A percentile compares a stretch with the other conserved stretches of the same genome.
These are phyloP conservation scores for Sequoiadendron giganteum DNA, from an alignment of 75 land plant species.

Conservation along the genomic window DNA sequence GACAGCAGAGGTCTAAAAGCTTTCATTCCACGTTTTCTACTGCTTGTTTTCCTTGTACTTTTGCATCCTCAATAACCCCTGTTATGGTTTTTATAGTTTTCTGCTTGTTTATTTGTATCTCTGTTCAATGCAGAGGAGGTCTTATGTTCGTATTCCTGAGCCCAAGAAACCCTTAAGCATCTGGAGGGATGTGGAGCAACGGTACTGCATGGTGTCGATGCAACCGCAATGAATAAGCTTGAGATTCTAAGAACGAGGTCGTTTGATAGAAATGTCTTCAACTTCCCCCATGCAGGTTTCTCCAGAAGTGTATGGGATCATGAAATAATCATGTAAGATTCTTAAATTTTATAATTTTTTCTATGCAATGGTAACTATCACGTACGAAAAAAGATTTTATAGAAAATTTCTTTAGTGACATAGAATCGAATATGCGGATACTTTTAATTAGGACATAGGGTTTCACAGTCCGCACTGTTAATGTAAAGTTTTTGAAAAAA, in stretches of 20 bases:
- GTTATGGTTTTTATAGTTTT: neutral
- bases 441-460: too few relatives aligned
- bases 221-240: too few relatives aligned
- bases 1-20: slow-evolving; percentile 7
- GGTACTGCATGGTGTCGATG: too few relatives aligned
- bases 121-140: neutral
- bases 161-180: neutral
- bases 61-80: neutral
- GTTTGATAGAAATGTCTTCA: too few relatives aligned
- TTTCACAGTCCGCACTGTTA: too few relatives aligned
- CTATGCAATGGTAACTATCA: neutral
- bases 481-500: too few relatives aligned
- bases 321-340: neutral
- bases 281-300: slow-evolving; percentile 17
- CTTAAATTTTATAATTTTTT: neutral
- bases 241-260: too few relatives aligned
- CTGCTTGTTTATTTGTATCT: neutral
- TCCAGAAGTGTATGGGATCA: slow-evolving; percentile 15
- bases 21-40: slow-evolving; percentile 4
- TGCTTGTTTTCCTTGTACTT: slow-evolving; percentile 35
- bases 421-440: too few relatives aligned
- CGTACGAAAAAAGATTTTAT: neutral
- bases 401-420: too few relatives aligned
- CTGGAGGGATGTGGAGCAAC: neutral
- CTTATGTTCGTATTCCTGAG: neutral